Evolutionary conservation across 148 eudicot species (phyloP).

Genomic region (Vaccinium myrtillus): DNA sequence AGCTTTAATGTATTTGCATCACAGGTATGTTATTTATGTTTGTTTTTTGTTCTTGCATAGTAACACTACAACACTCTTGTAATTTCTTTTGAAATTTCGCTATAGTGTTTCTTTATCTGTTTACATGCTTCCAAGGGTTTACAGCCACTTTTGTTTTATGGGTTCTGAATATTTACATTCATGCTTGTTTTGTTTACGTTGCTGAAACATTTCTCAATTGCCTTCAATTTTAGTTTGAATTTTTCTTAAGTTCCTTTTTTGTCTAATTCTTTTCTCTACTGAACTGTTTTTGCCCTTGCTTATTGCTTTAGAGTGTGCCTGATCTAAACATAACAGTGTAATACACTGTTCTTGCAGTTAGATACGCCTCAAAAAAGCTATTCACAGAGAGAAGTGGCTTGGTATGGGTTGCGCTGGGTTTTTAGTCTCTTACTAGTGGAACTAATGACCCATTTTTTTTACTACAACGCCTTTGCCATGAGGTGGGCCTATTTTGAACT

Average conservation of each 20-base stretch:
- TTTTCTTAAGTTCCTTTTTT: background rate
- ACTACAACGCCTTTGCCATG: conserved; percentile 85
- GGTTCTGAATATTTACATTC: background rate
- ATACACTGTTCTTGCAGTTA: conserved; percentile 52
- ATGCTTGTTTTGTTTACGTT: background rate
- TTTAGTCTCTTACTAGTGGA: conserved; percentile 66
- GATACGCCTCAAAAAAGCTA: conserved; percentile 67
- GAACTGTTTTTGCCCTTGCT: background rate
- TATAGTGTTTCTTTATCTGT: too few species aligned
- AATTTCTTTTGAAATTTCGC: too few species aligned
- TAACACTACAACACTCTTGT: too few species aligned
- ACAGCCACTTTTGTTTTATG: background rate
- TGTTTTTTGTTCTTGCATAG: background rate
- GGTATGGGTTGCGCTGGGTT: conserved; percentile 89
- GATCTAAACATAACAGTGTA: background rate
- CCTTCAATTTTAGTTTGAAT: background rate
- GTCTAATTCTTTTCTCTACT: background rate
- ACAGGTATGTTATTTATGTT: conserved; percentile 53
- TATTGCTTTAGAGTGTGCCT: background rate
- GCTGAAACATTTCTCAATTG: background rate
- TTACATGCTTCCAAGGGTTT: background rate
- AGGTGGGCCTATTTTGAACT: conserved; percentile 47
- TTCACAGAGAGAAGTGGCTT: conserved; percentile 51
- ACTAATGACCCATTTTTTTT: conserved; percentile 71
- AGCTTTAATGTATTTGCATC: conserved; percentile 92